Percentiles rank a stretch among this genome's conserved stretches.
phyloP scores from a whole-genome alignment of 306 rosid species.

The Lathyrus tuberosus region DNA sequence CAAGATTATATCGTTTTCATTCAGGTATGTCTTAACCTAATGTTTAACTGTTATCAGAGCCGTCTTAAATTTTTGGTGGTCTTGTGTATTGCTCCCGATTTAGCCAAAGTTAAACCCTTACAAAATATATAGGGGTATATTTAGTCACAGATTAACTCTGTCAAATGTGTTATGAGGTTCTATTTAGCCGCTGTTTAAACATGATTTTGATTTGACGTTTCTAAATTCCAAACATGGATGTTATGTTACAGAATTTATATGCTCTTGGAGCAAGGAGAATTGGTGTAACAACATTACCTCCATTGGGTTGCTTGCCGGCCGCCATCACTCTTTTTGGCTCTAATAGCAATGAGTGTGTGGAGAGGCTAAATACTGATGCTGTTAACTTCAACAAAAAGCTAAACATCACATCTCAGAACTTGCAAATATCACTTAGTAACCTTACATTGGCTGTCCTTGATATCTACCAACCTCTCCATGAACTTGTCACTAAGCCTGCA shows the following conservation, averaged over 20 bases:
- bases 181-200: not conserved
- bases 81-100: too few species aligned
- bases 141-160: too few species aligned
- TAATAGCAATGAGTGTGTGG: slow-evolving; percentile 58
- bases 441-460: slow-evolving; percentile 67
- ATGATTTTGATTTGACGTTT: slow-evolving; percentile 3
- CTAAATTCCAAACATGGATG: slow-evolving; percentile 35
- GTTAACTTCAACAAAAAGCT: slow-evolving; percentile 63
- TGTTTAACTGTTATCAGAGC: too few species aligned
- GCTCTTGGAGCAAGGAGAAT: slow-evolving; percentile 75
- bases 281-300: slow-evolving; percentile 75
- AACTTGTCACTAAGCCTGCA: slow-evolving; percentile 65
- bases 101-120: too few species aligned
- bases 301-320: slow-evolving; percentile 80
- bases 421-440: slow-evolving; percentile 53
- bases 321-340: slow-evolving; percentile 68
- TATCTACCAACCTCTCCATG: slow-evolving; percentile 65
- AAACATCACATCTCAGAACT: slow-evolving; percentile 59
- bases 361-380: slow-evolving; percentile 57
- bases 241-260: slow-evolving; percentile 59
- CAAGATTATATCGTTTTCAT: slow-evolving; percentile 51
- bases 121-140: too few species aligned
- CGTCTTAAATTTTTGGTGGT: too few species aligned
- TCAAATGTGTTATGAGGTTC: too few species aligned
- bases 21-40: slow-evolving; percentile 51